Conservation (phyloP, 1,139 yeast genomes). For the Yamadazyma dushanensis region DNA sequence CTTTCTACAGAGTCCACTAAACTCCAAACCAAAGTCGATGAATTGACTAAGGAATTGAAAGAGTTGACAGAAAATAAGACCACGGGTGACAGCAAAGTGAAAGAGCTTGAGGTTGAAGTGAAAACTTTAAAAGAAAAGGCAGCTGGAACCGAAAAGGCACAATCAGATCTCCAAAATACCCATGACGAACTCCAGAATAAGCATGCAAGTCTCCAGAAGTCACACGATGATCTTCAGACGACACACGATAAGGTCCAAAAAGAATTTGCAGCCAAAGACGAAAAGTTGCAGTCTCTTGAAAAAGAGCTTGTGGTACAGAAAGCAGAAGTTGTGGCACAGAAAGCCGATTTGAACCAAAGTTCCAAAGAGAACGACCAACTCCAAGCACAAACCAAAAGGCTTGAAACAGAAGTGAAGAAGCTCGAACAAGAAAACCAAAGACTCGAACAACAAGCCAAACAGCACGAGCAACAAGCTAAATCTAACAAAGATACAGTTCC, state of each 20-base stretch:
- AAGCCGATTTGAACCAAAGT: too few relatives aligned
- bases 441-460: background rate
- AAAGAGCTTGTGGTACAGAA: background rate
- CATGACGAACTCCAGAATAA: too few relatives aligned
- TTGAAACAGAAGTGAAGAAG: background rate
- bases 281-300: background rate
- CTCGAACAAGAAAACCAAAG: background rate
- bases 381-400: background rate
- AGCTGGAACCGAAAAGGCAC: background rate
- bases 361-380: background rate
- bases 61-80: slow-evolving; percentile 2
- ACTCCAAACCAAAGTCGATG: slow-evolving; percentile 6
- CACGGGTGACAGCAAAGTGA: slow-evolving; percentile 4
- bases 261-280: background rate
- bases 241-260: background rate
- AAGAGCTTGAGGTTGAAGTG: slow-evolving; percentile 7
- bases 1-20: background rate
- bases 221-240: background rate
- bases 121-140: slow-evolving; percentile 1
- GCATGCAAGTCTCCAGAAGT: too few relatives aligned
- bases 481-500: slow-evolving; percentile 34
- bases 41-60: slow-evolving; percentile 3
- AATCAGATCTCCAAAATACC: background rate
- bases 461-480: background rate
- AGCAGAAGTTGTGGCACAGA: background rate